A percentile compares a stretch with the other conserved stretches of the same genome.
Conservation (phyloP, 2,329 filamentous ascomycete species). For the Verticillium longisporum region DNA sequence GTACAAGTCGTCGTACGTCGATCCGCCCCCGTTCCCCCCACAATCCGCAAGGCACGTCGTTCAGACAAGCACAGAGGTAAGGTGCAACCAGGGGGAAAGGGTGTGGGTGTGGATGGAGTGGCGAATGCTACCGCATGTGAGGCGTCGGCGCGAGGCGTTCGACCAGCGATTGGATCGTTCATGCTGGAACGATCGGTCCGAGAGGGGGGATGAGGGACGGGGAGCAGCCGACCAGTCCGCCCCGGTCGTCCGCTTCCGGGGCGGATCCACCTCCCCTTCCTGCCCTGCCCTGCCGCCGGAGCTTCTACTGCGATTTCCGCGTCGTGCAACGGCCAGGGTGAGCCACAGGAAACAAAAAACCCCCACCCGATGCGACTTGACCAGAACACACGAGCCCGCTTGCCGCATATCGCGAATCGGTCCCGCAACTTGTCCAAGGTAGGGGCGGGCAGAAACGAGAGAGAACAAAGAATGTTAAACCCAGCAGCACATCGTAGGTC, state of each 20-base stretch:
- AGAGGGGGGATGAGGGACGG: background rate
- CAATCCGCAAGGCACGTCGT: background rate
- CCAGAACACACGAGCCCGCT: background rate
- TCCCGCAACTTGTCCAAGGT: background rate
- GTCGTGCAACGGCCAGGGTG: background rate
- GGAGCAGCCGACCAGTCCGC: background rate
- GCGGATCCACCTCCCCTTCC: background rate
- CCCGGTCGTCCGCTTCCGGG: background rate
- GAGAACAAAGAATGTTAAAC: no score
- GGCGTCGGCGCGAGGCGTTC: background rate
- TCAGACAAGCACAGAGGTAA: background rate
- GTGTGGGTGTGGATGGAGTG: background rate
- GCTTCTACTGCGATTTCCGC: background rate
- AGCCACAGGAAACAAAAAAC: background rate
- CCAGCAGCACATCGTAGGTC: no score
- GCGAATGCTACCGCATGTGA: background rate
- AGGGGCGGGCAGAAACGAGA: background rate
- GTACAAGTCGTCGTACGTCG: no score
- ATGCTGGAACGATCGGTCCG: background rate
- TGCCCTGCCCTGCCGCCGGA: background rate
- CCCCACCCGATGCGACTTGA: no score
- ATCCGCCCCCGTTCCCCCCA: background rate
- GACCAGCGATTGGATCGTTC: background rate
- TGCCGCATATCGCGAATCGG: no score
- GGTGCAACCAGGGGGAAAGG: background rate